Base-by-base conservation (phyloP, 768 basidiomycete genomes). In the Holtermannia corniformis region DNA sequence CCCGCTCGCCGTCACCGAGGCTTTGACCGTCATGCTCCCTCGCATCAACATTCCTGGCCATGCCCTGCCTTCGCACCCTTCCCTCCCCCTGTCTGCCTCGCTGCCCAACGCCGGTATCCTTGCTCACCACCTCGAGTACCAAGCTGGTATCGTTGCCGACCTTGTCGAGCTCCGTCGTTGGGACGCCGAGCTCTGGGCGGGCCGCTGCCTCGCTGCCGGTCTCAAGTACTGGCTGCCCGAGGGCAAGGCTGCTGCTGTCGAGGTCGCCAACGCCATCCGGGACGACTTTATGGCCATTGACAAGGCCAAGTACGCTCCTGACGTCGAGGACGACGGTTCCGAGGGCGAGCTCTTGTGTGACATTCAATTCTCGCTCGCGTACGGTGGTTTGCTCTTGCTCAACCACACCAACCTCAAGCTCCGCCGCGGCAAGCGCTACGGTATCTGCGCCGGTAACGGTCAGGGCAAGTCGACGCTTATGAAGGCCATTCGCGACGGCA, bases 401-500 rank as follows among this genome's bases (percentile, higher is more conserved):
- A 96, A 93, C 43, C 92, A 96, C 74, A 96, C 93, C 22, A 84
- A 80, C 24, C 79, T 97, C 54, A 84, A 86, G 55, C 81, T 97
- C 52, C 78, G 87, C 69, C 86, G 89, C 63, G 93, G 92, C 24
- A 82, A 83, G 61, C 81, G 92, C 57, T 97, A 97, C 74, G 92
- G 93, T 66, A 89, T 97, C 61, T 82, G 93, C 44, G 93, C 91
- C 24, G 79, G 86, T n/a, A 97, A 97, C 71, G 93, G 93, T 56
- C 85, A 87, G 52, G 93, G 93, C 59, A 97, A 97, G 74, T 87
- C 86, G 16, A 96, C 93, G 2, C 80, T 97, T 41, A 84, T 97
- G 84, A 87, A 91, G 64, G 91, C 93, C 66, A 81, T 96, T 57
- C 82, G 87, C 52, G 90, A 93, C 66, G 86, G 87, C 54, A 96